Base-by-base conservation (phyloP, 768 basidiomycete species). In the Harrya chromipes region DNA sequence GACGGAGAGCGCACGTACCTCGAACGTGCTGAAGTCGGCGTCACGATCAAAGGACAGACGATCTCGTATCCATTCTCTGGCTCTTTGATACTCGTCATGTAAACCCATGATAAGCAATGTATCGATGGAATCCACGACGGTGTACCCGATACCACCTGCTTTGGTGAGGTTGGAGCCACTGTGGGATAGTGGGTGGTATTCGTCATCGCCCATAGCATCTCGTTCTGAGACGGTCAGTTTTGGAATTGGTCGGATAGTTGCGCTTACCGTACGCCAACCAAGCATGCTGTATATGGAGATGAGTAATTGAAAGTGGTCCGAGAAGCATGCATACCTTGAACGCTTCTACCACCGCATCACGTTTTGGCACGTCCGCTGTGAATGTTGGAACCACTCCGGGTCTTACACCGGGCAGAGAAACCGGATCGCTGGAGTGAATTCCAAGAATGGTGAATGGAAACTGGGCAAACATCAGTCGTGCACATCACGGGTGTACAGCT, bases 151-250 rank as follows among this genome's bases (percentile, higher is more conserved):
- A 13, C 90, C 85, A 33, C 90, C 91, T 2, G 82, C 84, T 5
- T 69, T 57, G 0, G 88, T 86, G 24, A 98, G 75, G 65, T 98
- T 93, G 9, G 81, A 78, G 4, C 94, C 94, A 23, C 69, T 70
- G 42, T 76, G 76, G 45, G 78, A 78, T 20, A 98, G 76, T 0
- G 94, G 94, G 60, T 95, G 91, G 60, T 92, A 97, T 66, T 95
- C 90, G 71, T 97, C 93, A 48, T 78, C 78, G 1, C 94, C 94
- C 82, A 91, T 93, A 2, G 94, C 94, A 64, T 97, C 84, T 40
- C 82, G 72, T 71, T 93, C 92, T 93, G 70, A 38, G 24, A 43
- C 10, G 42, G 42, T 59, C 43, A 65, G 26, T 48, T 45, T 50
- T 41, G 46, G 42, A 45, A 41, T 12, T 35, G 8, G 44, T 17